Base-by-base conservation (phyloP, 208 protist genomes). In the Borovskyia barvae region DNA sequence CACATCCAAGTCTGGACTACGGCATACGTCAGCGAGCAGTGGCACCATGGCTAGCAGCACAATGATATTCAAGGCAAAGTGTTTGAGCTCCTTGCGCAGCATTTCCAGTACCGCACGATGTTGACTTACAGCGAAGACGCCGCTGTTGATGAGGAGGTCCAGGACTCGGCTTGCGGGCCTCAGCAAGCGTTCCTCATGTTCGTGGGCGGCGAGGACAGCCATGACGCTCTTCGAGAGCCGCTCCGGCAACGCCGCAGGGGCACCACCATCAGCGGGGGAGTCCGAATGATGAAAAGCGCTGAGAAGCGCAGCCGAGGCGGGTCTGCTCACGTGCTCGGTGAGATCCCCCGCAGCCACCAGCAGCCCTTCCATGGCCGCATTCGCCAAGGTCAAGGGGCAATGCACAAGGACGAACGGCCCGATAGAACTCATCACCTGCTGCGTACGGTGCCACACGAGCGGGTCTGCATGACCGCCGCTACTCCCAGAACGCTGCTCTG, bases 271-370 rank as follows among this genome's bases (percentile, higher is more conserved):
- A 24, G 26, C 32, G 5, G 19, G 20, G 28, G 32, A 25, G 15
- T 25, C 25, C 28, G 25, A 30, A 15, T 15, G 50, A 45, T 59
- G 43, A 37, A 93, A 80, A 30, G 68, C 71, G 29, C 56, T 43
- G 29, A 83, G 55, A 17, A 97, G 76, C 7, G 90, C 85, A 5
- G 81, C 66, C 5, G 75, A 25, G 9, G 87, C 87, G 33, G 80
- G 82, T 20, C 66, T 62, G 32, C 74, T 64, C 20, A 97, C 82
- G 61, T 97, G 92, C 32, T 73, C 67, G 22, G 88, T 90, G 43
- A 96, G 65, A 29, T 93, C 87, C 25, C 94, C 94, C 3, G 84
- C 86, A 9, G 87, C 83, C 17, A 97, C 69, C 11, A 87, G 66
- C 2, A 97, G 72, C 8, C 92, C 94, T 46, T 92, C 82, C 68